phyloP scores from a whole-genome alignment of 768 basidiomycete species.

The Mycena rosella region DNA sequence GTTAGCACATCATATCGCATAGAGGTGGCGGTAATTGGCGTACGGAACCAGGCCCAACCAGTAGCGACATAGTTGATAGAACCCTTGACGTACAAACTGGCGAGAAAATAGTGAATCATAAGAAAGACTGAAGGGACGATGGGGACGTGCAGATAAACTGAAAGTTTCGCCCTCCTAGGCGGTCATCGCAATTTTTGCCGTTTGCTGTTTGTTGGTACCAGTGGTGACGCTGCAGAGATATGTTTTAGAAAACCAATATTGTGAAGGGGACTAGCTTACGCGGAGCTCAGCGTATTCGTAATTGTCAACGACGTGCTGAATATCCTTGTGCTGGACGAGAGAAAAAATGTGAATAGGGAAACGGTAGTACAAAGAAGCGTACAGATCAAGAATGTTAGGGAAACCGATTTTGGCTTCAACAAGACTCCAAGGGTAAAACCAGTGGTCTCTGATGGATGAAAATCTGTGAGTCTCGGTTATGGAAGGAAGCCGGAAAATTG shows the following conservation, averaged over 20 bases:
- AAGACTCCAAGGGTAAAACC: neutral
- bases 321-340: neutral
- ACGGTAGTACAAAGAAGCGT: no score
- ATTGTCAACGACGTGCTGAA: neutral
- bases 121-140: neutral
- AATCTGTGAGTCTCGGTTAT: neutral
- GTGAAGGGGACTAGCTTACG: neutral
- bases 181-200: neutral
- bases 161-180: conserved; percentile 6
- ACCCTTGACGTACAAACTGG: neutral
- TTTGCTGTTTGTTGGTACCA: conserved; percentile 4
- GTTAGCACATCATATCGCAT: neutral
- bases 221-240: neutral
- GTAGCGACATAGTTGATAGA: neutral
- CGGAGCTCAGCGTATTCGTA: conserved; percentile 1
- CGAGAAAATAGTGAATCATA: neutral
- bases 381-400: neutral
- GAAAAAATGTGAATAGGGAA: neutral
- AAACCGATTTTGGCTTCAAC: neutral
- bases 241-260: neutral
- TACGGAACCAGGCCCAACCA: conserved; percentile 1
- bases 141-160: neutral
- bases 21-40: neutral
- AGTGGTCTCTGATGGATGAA: neutral
- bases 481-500: neutral